Base-by-base conservation (phyloP, 2,329 filamentous ascomycete genomes). In the Pleomassaria siparia region DNA sequence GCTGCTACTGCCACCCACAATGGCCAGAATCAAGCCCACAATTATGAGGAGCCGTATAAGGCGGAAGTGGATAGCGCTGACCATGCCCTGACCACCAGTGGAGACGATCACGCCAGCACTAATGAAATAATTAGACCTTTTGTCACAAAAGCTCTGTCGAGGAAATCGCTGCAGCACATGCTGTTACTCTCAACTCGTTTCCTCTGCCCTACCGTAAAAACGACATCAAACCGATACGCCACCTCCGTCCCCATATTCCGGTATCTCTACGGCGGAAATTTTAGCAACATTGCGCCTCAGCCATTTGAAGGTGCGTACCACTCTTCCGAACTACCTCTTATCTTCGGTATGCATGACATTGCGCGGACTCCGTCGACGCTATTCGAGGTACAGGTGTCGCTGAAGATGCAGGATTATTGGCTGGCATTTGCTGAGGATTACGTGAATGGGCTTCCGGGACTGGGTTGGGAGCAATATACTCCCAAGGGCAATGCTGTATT, bases 231-330 rank as follows among this genome's bases (percentile, higher is more conserved):
- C 18, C 59, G 71, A 4, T 58, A 57, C 25, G 46, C 52, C 2
- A 49, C 53, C 10, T 59, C 55, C 26, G 49, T 63, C 0, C 47
- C 58, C 0, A 72, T 70, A 0, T 72, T 67, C 52, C 66, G 70
- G 40, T 73, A 71, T 42, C 57, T 68, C 11, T 74, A 70, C 39
- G 61, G 55, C 4, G 71, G 70, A 1, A 69, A 70, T 43, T 70
- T 69, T 41, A 60, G 53, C 41, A 71, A 71, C 49, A 62, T 70
- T 20, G 46, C 63, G 1, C 69, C 67, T 2, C 55, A 51, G 11
- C 59, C 54, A 30, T 72, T 69, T 69, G 32, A 67, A 39, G 70
- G 66, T 2, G 66, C 70, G 7, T 72, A 68, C 40, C 69, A 73
- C 45, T 60, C 56, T 11, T 54, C 62, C 6, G 70, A 72, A 22